phyloP scores from a whole-genome alignment of 2,329 filamentous ascomycete species.

The Fusarium concolor region DNA sequence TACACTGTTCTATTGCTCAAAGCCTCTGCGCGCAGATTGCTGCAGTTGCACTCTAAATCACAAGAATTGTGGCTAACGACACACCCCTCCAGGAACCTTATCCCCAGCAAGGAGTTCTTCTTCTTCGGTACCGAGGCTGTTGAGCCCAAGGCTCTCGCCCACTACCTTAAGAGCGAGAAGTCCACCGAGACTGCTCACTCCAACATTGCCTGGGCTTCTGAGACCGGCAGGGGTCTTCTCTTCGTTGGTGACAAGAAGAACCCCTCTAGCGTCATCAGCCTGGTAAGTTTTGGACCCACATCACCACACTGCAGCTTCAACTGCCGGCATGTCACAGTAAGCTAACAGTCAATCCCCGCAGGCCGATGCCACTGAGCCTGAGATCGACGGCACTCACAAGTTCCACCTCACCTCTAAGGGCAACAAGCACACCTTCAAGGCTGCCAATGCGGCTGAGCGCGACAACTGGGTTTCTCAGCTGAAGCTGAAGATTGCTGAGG shows the following conservation, averaged over 20 bases:
- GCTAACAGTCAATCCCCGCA: slow-evolving; percentile 46
- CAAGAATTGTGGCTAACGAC: slow-evolving; percentile 38
- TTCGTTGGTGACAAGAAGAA: slow-evolving; percentile 89
- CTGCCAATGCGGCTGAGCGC: slow-evolving; percentile 77
- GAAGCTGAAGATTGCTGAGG: slow-evolving; percentile 85
- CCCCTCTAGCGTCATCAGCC: slow-evolving; percentile 84
- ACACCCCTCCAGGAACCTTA: slow-evolving; percentile 73
- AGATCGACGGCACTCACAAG: slow-evolving; percentile 80
- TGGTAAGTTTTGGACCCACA: slow-evolving; percentile 69
- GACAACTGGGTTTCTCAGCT: slow-evolving; percentile 92
- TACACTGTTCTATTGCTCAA: background rate
- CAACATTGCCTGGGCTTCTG: slow-evolving; percentile 86
- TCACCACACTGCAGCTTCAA: slow-evolving; percentile 17
- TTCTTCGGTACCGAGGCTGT: slow-evolving; percentile 82
- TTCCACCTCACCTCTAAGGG: slow-evolving; percentile 88
- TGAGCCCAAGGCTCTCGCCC: slow-evolving; percentile 76
- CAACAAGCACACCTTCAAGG: slow-evolving; percentile 96
- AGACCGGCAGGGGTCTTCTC: slow-evolving; percentile 95
- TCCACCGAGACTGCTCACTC: slow-evolving; percentile 77
- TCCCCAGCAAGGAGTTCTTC: slow-evolving; percentile 94
- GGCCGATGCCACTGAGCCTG: slow-evolving; percentile 75
- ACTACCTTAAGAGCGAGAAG: slow-evolving; percentile 92
- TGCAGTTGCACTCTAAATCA: too few relatives aligned
- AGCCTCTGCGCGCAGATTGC: background rate
- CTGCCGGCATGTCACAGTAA: slow-evolving; percentile 32